These are phyloP conservation scores for Lactarius akahatsu DNA, from an alignment of 768 basidiomycete species.

Conservation along the genomic window DNA sequence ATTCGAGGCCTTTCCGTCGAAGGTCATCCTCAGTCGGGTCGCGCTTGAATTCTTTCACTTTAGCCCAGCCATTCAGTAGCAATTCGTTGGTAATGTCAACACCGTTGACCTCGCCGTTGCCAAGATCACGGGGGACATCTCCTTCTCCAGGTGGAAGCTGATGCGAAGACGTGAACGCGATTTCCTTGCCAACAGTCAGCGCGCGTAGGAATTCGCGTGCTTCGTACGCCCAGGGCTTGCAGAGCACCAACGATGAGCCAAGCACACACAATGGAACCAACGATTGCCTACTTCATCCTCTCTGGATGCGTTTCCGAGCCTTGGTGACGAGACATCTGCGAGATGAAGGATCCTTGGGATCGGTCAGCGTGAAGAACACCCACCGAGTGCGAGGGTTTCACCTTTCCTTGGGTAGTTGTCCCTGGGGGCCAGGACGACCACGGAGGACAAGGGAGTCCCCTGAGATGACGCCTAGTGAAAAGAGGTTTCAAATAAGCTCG, in stretches of 20 bases:
- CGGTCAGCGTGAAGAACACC: not conserved
- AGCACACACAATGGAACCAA: not conserved
- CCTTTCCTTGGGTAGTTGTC: slow-evolving; percentile 91
- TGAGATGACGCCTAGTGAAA: slow-evolving; percentile 73
- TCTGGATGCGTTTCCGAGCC: slow-evolving; percentile 75
- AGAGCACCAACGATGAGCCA: slow-evolving; percentile 15
- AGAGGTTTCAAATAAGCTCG: slow-evolving; percentile 1
- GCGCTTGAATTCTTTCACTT: slow-evolving; percentile 82
- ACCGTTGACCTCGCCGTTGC: slow-evolving; percentile 69
- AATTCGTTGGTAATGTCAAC: slow-evolving; percentile 73
- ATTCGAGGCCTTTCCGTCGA: slow-evolving; percentile 70
- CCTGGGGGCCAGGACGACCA: slow-evolving; percentile 71
- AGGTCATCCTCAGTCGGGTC: slow-evolving; percentile 79
- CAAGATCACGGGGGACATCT: slow-evolving; percentile 76
- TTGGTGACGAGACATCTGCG: slow-evolving; percentile 81
- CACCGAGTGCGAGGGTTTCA: slow-evolving; percentile 36
- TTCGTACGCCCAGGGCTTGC: slow-evolving; percentile 86
- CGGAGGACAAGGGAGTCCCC: slow-evolving; percentile 88
- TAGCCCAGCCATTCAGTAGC: slow-evolving; percentile 91
- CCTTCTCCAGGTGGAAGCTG: slow-evolving; percentile 68
- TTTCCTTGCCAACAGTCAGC: slow-evolving; percentile 85
- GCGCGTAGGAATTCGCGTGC: slow-evolving; percentile 89
- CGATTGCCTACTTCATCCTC: slow-evolving; percentile 75
- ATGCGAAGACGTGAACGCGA: slow-evolving; percentile 81
- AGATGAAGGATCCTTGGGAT: slow-evolving; percentile 78